These are phyloP conservation scores for Neurospora africana DNA, from an alignment of 495 filamentous ascomycete genomes.

Conservation along the genomic window DNA sequence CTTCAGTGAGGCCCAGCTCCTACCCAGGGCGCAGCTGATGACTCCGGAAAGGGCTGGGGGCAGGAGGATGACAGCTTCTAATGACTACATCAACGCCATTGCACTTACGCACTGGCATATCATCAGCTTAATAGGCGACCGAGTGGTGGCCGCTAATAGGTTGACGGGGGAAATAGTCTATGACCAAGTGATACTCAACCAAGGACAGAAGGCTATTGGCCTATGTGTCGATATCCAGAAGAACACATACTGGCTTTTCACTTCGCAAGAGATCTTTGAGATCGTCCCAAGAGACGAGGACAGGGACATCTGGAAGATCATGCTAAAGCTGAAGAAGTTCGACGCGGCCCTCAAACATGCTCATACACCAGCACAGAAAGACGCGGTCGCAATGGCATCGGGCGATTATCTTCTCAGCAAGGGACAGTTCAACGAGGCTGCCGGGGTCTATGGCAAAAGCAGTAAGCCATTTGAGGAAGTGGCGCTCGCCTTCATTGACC, in stretches of 20 bases:
- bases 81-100: slow-evolving; percentile 67
- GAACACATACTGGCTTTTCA: slow-evolving; percentile 96
- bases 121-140: slow-evolving; percentile 69
- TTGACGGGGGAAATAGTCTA: slow-evolving; percentile 76
- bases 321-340: slow-evolving; percentile 75
- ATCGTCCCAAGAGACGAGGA: slow-evolving; percentile 84
- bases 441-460: slow-evolving; percentile 83
- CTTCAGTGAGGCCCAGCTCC: slow-evolving; percentile 60
- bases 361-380: slow-evolving; percentile 58
- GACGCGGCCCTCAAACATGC: slow-evolving; percentile 80
- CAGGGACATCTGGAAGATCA: slow-evolving; percentile 86
- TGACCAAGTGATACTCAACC: slow-evolving; percentile 76
- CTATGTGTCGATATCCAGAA: slow-evolving; percentile 81
- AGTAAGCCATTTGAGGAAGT: slow-evolving; percentile 96
- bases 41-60: slow-evolving; percentile 47
- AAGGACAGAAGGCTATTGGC: slow-evolving; percentile 64
- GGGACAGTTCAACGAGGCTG: slow-evolving; percentile 74
- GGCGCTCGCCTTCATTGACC: slow-evolving; percentile 79
- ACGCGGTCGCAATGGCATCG: slow-evolving; percentile 78
- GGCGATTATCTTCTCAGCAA: slow-evolving; percentile 77
- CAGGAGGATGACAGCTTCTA: slow-evolving; percentile 45
- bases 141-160: slow-evolving; percentile 73
- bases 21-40: slow-evolving; percentile 61
- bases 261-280: slow-evolving; percentile 80
- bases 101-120: slow-evolving; percentile 89